These are phyloP conservation scores for Thelephora terrestris DNA, from an alignment of 1,284 basidiomycete genomes.

Conservation along the genomic window DNA sequence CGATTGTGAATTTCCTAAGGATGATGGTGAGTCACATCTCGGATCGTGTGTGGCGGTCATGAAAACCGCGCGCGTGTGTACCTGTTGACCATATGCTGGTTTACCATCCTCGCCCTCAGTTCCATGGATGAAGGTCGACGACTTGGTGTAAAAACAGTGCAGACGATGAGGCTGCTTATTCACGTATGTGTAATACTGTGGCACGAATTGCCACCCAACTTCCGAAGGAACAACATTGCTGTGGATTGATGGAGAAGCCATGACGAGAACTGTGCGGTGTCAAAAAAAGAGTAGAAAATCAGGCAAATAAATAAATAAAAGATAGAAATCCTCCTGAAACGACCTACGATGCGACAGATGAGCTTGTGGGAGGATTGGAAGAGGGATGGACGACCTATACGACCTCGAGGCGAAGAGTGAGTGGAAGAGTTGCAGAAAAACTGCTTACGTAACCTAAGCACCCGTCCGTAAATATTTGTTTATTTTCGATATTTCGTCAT, in stretches of 20 bases:
- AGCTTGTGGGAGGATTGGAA: background rate
- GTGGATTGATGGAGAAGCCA: slow-evolving; percentile 30
- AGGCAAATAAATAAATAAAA: slow-evolving; percentile 5
- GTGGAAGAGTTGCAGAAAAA: background rate
- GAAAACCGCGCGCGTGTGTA: slow-evolving; percentile 23
- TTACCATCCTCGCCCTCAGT: slow-evolving; percentile 90
- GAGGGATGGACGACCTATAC: slow-evolving; percentile 8
- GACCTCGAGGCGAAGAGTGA: background rate
- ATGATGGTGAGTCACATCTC: background rate
- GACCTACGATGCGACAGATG: slow-evolving; percentile 8
- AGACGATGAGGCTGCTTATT: slow-evolving; percentile 95
- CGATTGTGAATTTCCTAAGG: slow-evolving; percentile 92
- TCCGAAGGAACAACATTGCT: slow-evolving; percentile 69
- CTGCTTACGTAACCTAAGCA: background rate
- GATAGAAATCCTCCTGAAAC: slow-evolving; percentile 9
- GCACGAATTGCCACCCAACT: slow-evolving; percentile 96
- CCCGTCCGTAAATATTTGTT: background rate
- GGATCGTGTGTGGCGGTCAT: background rate
- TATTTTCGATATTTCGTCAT: slow-evolving; percentile 9
- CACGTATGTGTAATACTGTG: slow-evolving; percentile 95
- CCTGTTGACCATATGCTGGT: slow-evolving; percentile 88
- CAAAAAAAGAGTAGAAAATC: slow-evolving; percentile 11
- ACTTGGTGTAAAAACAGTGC: slow-evolving; percentile 99
- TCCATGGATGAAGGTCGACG: slow-evolving; percentile 92
- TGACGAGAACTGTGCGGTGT: slow-evolving; percentile 19